Percentiles rank a stretch among this genome's conserved stretches.
These are phyloP conservation scores for Linum usitatissimum DNA, from an alignment of 345 rosid genomes.

Conservation along the genomic window DNA sequence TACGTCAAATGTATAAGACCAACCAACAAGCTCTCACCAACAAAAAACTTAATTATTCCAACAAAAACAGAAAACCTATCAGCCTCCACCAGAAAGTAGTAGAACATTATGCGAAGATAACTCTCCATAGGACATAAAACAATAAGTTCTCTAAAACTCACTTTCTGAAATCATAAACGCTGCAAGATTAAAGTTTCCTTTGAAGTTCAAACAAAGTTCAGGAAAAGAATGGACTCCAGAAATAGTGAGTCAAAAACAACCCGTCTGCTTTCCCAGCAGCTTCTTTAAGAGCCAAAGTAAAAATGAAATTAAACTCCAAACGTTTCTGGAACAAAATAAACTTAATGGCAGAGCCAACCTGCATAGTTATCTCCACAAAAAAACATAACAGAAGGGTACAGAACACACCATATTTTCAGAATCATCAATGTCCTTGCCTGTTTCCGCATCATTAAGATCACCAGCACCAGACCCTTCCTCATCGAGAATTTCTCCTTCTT, in stretches of 20 bases:
- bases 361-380: background rate
- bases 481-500: constrained; percentile 97
- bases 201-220: background rate
- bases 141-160: background rate
- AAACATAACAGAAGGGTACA: constrained; percentile 14
- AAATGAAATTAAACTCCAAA: too few species aligned
- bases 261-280: background rate
- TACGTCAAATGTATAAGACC: constrained; percentile 29
- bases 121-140: background rate
- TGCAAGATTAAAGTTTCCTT: background rate
- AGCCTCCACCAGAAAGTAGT: background rate
- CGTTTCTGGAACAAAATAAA: too few species aligned
- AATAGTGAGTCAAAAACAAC: background rate
- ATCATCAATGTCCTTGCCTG: constrained; percentile 16
- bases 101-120: background rate
- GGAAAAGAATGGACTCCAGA: background rate
- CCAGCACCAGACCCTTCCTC: constrained; percentile 31
- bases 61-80: constrained; percentile 4
- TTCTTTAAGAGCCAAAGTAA: too few species aligned
- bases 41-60: constrained; percentile 22
- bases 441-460: constrained; percentile 24
- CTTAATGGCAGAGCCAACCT: background rate
- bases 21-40: constrained; percentile 36
- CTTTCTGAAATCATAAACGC: background rate
- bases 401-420: constrained; percentile 59